Conservation (phyloP, 805 yeast species). For the Teunomyces cretensis region DNA sequence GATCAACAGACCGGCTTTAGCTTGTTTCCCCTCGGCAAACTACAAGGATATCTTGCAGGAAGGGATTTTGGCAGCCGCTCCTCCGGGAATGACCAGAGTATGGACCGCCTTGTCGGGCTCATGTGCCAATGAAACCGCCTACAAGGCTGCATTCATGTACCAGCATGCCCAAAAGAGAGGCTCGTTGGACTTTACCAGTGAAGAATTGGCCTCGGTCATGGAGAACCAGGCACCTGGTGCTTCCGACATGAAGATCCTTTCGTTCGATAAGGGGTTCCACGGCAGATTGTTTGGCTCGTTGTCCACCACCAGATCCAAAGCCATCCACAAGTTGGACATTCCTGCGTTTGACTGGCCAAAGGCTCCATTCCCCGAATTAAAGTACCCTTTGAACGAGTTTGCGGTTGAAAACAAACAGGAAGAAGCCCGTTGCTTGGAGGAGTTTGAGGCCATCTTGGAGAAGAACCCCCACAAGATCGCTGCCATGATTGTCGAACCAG, state of each 20-base stretch:
- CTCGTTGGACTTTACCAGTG: slow-evolving; percentile 40
- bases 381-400: slow-evolving; percentile 39
- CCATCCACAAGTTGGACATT: slow-evolving; percentile 56
- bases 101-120: slow-evolving; percentile 72
- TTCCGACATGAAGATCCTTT: slow-evolving; percentile 52
- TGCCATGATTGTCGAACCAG: slow-evolving; percentile 57
- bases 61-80: slow-evolving; percentile 61
- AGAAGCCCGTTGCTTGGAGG: slow-evolving; percentile 47
- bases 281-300: slow-evolving; percentile 57
- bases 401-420: slow-evolving; percentile 44
- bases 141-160: slow-evolving; percentile 69
- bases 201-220: slow-evolving; percentile 50
- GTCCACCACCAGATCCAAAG: slow-evolving; percentile 56
- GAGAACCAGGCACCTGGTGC: slow-evolving; percentile 51
- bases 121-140: slow-evolving; percentile 70
- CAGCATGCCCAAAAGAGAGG: slow-evolving; percentile 58
- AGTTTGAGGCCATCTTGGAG: slow-evolving; percentile 39
- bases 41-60: slow-evolving; percentile 48
- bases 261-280: slow-evolving; percentile 56
- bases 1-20: slow-evolving; percentile 45
- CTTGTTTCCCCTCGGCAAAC: slow-evolving; percentile 35
- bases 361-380: slow-evolving; percentile 46
- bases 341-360: slow-evolving; percentile 63
- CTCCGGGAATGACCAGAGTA: slow-evolving; percentile 56
- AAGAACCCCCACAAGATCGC: slow-evolving; percentile 47